phyloP scores from a whole-genome alignment of 2,329 filamentous ascomycete species.

The Neoarthrinium moseri region DNA sequence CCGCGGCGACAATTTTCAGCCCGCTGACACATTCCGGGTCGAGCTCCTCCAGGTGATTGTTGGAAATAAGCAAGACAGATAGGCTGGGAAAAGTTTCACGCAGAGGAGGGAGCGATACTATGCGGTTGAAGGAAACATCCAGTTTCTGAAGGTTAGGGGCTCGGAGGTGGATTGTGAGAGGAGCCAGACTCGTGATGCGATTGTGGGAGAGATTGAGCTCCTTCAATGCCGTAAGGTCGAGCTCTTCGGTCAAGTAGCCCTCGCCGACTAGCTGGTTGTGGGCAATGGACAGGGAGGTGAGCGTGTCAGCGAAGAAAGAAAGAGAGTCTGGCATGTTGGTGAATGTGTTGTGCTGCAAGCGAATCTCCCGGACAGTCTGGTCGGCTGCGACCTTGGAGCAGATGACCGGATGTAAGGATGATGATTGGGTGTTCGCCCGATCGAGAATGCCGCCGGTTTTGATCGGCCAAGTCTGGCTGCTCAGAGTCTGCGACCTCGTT shows the following conservation, averaged over 20 bases:
- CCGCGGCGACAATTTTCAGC: constrained; percentile 72
- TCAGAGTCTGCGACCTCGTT: constrained; percentile 46
- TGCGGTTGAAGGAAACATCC: constrained; percentile 80
- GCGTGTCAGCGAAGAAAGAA: constrained; percentile 65
- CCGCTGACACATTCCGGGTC: constrained; percentile 73
- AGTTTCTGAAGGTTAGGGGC: constrained; percentile 75
- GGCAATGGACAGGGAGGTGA: constrained; percentile 72
- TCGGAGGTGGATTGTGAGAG: constrained; percentile 64
- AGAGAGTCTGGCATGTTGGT: constrained; percentile 68
- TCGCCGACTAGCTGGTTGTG: constrained; percentile 70
- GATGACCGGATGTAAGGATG: constrained; percentile 56
- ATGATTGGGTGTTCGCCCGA: constrained; percentile 64
- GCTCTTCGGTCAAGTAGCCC: constrained; percentile 61
- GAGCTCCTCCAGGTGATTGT: constrained; percentile 76
- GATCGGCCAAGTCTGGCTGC: constrained; percentile 51
- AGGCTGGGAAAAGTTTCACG: constrained; percentile 69
- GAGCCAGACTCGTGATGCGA: constrained; percentile 67
- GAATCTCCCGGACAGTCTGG: constrained; percentile 55
- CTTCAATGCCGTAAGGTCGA: constrained; percentile 71
- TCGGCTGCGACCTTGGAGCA: constrained; percentile 54
- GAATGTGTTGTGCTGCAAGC: constrained; percentile 77
- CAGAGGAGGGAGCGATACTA: constrained; percentile 67
- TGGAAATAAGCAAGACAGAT: constrained; percentile 68
- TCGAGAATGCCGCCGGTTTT: constrained; percentile 66
- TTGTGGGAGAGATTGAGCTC: constrained; percentile 77